phyloP scores from a whole-genome alignment of 768 basidiomycete genomes.

The Lactarius deliciosus region DNA sequence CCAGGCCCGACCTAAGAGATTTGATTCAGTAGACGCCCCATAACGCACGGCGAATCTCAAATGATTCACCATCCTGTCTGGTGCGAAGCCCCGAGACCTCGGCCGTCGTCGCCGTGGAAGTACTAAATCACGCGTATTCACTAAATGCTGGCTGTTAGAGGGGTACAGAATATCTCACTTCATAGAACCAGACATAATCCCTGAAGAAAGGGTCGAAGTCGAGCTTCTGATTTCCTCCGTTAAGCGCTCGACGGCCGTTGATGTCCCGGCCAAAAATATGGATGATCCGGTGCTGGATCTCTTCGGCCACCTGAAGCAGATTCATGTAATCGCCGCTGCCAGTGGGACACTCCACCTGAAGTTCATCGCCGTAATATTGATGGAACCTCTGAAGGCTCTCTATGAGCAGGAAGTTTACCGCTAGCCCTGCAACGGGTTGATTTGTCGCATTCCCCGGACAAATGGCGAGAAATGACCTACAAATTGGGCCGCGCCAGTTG shows the following conservation, averaged over 20 bases:
- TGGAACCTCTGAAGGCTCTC: constrained; percentile 97
- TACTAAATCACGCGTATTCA: constrained; percentile 48
- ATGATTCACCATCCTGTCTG: constrained; percentile 90
- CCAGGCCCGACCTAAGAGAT: constrained; percentile 71
- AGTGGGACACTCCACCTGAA: constrained; percentile 95
- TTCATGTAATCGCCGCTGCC: constrained; percentile 98
- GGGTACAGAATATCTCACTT: constrained; percentile 46
- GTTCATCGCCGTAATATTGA: constrained; percentile 92
- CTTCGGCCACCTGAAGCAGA: constrained; percentile 89
- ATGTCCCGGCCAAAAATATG: constrained; percentile 96
- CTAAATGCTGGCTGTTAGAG: background rate
- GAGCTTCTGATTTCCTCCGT: constrained; percentile 84
- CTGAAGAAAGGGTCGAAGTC: constrained; percentile 94
- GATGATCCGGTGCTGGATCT: constrained; percentile 98
- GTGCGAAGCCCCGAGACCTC: constrained; percentile 94
- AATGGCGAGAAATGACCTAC: constrained; percentile 42
- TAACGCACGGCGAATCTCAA: background rate
- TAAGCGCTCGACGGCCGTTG: constrained; percentile 83
- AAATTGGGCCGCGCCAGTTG: constrained; percentile 94
- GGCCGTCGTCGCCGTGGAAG: constrained; percentile 93
- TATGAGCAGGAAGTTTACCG: constrained; percentile 93
- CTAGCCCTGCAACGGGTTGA: constrained; percentile 63
- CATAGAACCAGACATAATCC: constrained; percentile 96
- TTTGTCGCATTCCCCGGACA: constrained; percentile 9
- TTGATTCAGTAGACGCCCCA: constrained; percentile 1